These are phyloP conservation scores for Cucumis hystrix DNA, from an alignment of 306 rosid genomes.

Conservation along the genomic window DNA sequence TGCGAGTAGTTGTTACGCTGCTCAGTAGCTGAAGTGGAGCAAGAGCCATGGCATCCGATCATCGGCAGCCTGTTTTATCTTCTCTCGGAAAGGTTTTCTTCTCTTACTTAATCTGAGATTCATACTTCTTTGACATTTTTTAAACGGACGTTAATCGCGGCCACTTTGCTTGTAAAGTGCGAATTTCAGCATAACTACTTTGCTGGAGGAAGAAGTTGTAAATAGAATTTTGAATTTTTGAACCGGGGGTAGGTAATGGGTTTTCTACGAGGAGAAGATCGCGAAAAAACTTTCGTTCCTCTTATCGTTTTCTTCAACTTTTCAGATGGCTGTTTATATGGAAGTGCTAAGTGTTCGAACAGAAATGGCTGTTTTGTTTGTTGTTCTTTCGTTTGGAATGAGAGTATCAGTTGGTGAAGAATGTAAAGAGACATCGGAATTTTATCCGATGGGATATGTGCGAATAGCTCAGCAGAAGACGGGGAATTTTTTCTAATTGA, in stretches of 20 bases:
- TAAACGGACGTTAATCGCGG: background rate
- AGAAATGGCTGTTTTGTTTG: background rate
- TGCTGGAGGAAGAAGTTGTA: background rate
- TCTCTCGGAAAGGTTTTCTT: conserved; percentile 28
- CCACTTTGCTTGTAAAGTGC: background rate
- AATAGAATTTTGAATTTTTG: background rate
- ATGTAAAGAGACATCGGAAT: background rate
- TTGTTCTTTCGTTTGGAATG: background rate
- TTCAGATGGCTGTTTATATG: background rate
- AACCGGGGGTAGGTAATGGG: background rate
- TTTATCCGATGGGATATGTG: background rate
- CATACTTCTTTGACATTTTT: background rate
- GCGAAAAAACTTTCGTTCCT: background rate
- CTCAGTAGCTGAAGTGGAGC: background rate
- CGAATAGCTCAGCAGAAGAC: background rate
- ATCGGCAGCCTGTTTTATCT: conserved; percentile 20
- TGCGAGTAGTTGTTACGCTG: background rate
- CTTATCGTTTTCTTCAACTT: background rate
- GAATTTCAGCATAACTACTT: background rate
- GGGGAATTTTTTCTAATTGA: background rate
- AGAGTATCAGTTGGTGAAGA: background rate
- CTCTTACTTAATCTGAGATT: background rate
- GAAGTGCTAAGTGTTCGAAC: background rate
- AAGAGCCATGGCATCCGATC: conserved; percentile 47
- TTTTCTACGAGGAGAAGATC: background rate